Conservation (phyloP, 148 eudicot genomes). For the Fagopyrum tataricum region DNA sequence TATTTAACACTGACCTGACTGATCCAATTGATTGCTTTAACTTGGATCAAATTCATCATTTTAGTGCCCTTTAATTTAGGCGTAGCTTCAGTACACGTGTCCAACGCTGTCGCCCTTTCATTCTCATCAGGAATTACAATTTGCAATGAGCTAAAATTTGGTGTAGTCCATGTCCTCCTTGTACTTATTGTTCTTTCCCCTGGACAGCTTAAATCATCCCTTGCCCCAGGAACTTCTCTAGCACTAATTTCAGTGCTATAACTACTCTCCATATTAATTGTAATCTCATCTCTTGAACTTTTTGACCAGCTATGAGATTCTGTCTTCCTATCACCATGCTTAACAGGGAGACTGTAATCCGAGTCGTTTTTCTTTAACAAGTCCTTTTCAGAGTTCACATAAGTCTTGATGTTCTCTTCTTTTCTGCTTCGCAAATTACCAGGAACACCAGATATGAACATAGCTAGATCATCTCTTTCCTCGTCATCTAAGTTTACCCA, state of each 20-base stretch:
- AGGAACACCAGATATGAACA: constrained; percentile 41
- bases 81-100: constrained; percentile 33
- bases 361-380: constrained; percentile 19
- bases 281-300: constrained; percentile 21
- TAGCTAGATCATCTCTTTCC: constrained; percentile 81
- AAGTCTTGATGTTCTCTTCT: not conserved
- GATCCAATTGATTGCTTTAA: constrained; percentile 36
- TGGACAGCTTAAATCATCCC: constrained; percentile 16
- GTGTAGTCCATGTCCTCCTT: constrained; percentile 42
- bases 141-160: constrained; percentile 32
- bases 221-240: not conserved
- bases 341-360: constrained; percentile 18
- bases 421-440: constrained; percentile 23
- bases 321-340: constrained; percentile 15
- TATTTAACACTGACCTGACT: constrained; percentile 50
- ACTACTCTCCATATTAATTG: constrained; percentile 21
- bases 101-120: constrained; percentile 22
- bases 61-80: constrained; percentile 59
- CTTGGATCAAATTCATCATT: constrained; percentile 26
- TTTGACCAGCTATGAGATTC: constrained; percentile 3
- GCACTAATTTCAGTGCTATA: not conserved
- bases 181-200: constrained; percentile 16
- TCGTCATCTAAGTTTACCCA: constrained; percentile 86
- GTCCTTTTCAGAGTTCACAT: not conserved
- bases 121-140: constrained; percentile 42